A percentile compares a stretch with the other conserved stretches of the same genome.
These are phyloP conservation scores for Globisporangium alternatum DNA, from an alignment of 352 stramenopile genomes.

Conservation along the genomic window DNA sequence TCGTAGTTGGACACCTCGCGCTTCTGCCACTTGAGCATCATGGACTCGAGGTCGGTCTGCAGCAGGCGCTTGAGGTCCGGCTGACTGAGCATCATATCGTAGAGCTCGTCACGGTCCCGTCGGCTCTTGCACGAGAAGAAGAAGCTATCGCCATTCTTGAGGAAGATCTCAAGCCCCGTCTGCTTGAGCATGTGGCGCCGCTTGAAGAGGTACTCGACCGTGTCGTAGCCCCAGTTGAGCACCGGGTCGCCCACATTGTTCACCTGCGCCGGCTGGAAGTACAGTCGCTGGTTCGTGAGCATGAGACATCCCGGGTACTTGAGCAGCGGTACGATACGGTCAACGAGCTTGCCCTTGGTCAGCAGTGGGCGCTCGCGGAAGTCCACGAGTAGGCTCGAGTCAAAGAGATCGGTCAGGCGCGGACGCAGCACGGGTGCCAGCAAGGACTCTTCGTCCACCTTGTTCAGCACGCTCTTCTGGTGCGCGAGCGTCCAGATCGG, in stretches of 20 bases:
- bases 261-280: constrained; percentile 90
- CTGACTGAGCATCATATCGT: constrained; percentile 81
- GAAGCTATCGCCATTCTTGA: constrained; percentile 63
- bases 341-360: constrained; percentile 68
- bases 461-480: constrained; percentile 71
- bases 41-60: constrained; percentile 65
- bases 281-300: constrained; percentile 75
- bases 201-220: constrained; percentile 82
- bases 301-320: constrained; percentile 91
- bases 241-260: constrained; percentile 91
- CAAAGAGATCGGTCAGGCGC: constrained; percentile 83
- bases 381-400: constrained; percentile 86
- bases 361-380: constrained; percentile 86
- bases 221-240: constrained; percentile 77
- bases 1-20: constrained; percentile 95
- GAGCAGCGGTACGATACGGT: constrained; percentile 89
- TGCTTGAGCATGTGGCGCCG: constrained; percentile 86
- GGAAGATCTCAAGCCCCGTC: constrained; percentile 84
- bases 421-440: constrained; percentile 69
- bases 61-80: constrained; percentile 59
- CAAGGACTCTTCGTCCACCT: constrained; percentile 79
- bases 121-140: constrained; percentile 80
- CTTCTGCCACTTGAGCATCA: constrained; percentile 82
- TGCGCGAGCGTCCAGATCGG: constrained; percentile 68
- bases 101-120: constrained; percentile 74